Evolutionary conservation across 768 basidiomycete species (phyloP), one percentile per base, ranked within the genome.

Genomic region (Tephrocybe sp.): DNA sequence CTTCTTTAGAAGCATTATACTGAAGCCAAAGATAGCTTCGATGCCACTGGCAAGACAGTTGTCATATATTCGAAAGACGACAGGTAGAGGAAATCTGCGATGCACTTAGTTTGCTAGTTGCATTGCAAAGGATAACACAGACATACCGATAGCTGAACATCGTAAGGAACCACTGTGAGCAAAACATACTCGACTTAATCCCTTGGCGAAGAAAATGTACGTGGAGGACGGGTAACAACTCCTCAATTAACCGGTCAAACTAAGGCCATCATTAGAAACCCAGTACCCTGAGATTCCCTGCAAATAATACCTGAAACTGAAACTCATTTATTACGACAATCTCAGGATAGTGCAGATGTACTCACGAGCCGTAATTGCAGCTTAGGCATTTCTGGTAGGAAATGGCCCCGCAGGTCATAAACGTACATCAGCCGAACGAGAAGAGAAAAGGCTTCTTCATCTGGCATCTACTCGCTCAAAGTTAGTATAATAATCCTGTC

Each of bases 321-420:
- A 27, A 22, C 37, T 35, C 31, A 44, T 35, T 15, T 35, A 19
- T 45, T 48, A 32, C 43, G 22, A 53, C n/a, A 13, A 48, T 47
- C 12, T 37, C 32, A 22, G 27, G 43, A 21, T 19, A 51, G 36
- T 3, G 24, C 27, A 28, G 9, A 21, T 35, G 34, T 21, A 64
- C 83, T 71, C 63, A 90, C 89, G 52, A 99, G 78, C 18, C 96
- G 91, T 35, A 94, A 72, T 64, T 98, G 97, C 5, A 99, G 67
- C 57, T 93, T 96, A 1, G 97, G 97, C 97, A 99, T 99, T 62
- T 99, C 96, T 3, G 97, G 95, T n/a, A 98, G 75, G 70, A 94
- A 99, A 69, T 98, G 96, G 1, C 93, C 93, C 36, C 96, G 84
- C 2, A 98, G 76, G 66, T 96, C 95, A 64, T 99, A 98, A 1